Conservation (phyloP, 1,139 yeast genomes). For the Hansenula anomala region DNA sequence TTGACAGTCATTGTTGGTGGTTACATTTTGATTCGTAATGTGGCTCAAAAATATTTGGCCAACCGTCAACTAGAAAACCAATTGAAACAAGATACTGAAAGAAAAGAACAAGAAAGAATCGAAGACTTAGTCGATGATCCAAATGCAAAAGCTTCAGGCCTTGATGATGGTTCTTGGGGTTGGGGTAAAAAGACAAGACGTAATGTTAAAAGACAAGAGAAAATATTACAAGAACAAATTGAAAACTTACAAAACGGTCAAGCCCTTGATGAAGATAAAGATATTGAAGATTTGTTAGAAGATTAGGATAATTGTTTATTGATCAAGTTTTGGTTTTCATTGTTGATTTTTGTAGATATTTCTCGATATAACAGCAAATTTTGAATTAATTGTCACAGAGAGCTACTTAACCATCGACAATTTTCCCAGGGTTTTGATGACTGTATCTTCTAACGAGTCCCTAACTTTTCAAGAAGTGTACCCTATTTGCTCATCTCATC, state of each 20-base stretch:
- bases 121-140: conserved; percentile 38
- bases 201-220: conserved; percentile 49
- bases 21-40: conserved; percentile 37
- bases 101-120: conserved; percentile 30
- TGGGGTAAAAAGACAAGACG: conserved; percentile 76
- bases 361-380: too few species aligned
- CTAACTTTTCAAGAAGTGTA: too few species aligned
- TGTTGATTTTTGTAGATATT: too few species aligned
- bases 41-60: conserved; percentile 37
- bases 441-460: too few species aligned
- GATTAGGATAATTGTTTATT: conserved; percentile 28
- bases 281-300: conserved; percentile 60
- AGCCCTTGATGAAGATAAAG: conserved; percentile 60
- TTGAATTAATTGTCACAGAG: too few species aligned
- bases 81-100: conserved; percentile 39
- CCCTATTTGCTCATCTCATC: too few species aligned
- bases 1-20: conserved; percentile 41
- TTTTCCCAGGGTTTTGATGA: too few species aligned
- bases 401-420: too few species aligned
- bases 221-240: conserved; percentile 43
- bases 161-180: conserved; percentile 53
- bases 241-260: conserved; percentile 35
- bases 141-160: conserved; percentile 22
- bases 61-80: conserved; percentile 49
- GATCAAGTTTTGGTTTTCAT: too few species aligned